phyloP scores from a whole-genome alignment of 2,329 filamentous ascomycete species.

The Lomentospora prolificans region DNA sequence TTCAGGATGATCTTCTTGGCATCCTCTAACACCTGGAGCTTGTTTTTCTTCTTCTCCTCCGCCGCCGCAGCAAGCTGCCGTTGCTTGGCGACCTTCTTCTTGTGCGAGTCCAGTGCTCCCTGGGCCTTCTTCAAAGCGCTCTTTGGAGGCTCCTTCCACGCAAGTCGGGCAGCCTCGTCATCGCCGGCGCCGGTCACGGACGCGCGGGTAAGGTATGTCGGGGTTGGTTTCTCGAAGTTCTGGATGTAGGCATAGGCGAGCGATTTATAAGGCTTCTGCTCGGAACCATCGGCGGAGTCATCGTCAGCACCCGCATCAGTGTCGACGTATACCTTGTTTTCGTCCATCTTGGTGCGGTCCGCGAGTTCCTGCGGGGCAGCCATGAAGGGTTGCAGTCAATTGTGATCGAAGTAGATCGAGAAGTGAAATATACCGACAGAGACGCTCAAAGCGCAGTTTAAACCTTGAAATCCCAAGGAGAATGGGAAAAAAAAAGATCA shows the following conservation, averaged over 20 bases:
- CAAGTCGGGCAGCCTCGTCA: slow-evolving; percentile 52
- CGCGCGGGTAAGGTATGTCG: slow-evolving; percentile 59
- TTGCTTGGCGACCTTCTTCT: slow-evolving; percentile 78
- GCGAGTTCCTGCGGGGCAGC: slow-evolving; percentile 38
- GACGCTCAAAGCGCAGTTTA: background rate
- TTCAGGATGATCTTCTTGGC: slow-evolving; percentile 63
- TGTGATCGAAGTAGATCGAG: background rate
- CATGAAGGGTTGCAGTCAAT: slow-evolving; percentile 19
- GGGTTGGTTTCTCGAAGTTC: slow-evolving; percentile 46
- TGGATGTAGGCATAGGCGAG: slow-evolving; percentile 69
- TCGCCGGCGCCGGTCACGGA: slow-evolving; percentile 53
- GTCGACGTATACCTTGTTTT: slow-evolving; percentile 59
- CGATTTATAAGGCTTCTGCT: slow-evolving; percentile 71
- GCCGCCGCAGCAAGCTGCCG: slow-evolving; percentile 62
- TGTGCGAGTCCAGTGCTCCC: slow-evolving; percentile 62
- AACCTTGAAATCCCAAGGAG: too few species aligned
- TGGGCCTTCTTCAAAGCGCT: slow-evolving; percentile 77
- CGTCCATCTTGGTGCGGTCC: slow-evolving; percentile 36
- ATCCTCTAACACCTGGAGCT: slow-evolving; percentile 58
- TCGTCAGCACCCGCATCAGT: slow-evolving; percentile 69
- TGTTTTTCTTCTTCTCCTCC: slow-evolving; percentile 62
- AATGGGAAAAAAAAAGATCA: too few species aligned
- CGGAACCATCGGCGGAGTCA: slow-evolving; percentile 53
- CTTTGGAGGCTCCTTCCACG: slow-evolving; percentile 77
- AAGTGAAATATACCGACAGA: background rate